A percentile compares a stretch with the other conserved stretches of the same genome.
Evolutionary conservation across 768 basidiomycete species (phyloP).

Genomic region (Ramaria sp.): DNA sequence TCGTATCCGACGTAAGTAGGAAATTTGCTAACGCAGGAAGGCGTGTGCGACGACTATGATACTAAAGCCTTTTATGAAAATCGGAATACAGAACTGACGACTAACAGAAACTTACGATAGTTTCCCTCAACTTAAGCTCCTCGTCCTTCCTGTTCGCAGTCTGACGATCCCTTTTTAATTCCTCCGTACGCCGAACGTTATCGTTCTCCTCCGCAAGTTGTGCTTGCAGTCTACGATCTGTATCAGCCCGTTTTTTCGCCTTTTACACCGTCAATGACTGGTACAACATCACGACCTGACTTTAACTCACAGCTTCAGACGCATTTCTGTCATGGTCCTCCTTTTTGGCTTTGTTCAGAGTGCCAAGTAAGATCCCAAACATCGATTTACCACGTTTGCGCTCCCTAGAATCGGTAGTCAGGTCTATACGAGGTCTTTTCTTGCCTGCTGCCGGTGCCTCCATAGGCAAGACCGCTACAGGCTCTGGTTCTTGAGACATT

Average conservation of each 20-base stretch:
- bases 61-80: constrained; percentile 28
- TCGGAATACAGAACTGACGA: constrained; percentile 2
- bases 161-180: constrained; percentile 77
- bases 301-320: constrained; percentile 61
- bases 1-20: constrained; percentile 61
- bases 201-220: constrained; percentile 82
- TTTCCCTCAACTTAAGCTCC: constrained; percentile 71
- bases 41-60: constrained; percentile 61
- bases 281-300: not conserved
- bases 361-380: constrained; percentile 77
- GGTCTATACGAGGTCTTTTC: constrained; percentile 67
- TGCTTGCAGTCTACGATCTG: constrained; percentile 76
- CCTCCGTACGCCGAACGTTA: constrained; percentile 74
- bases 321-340: constrained; percentile 78
- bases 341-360: constrained; percentile 78
- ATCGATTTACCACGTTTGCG: constrained; percentile 81
- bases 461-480: constrained; percentile 30
- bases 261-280: constrained; percentile 17
- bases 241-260: constrained; percentile 77
- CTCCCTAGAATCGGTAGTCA: constrained; percentile 43
- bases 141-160: constrained; percentile 70
- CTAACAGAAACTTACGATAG: constrained; percentile 43
- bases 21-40: constrained; percentile 69
- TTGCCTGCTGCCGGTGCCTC: constrained; percentile 27
- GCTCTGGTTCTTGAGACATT: constrained; percentile 10